A percentile compares a stretch with the other conserved stretches of the same genome.
Evolutionary conservation across 1,284 basidiomycete species (phyloP).

Genomic region (Pyrrhoderma noxium): DNA sequence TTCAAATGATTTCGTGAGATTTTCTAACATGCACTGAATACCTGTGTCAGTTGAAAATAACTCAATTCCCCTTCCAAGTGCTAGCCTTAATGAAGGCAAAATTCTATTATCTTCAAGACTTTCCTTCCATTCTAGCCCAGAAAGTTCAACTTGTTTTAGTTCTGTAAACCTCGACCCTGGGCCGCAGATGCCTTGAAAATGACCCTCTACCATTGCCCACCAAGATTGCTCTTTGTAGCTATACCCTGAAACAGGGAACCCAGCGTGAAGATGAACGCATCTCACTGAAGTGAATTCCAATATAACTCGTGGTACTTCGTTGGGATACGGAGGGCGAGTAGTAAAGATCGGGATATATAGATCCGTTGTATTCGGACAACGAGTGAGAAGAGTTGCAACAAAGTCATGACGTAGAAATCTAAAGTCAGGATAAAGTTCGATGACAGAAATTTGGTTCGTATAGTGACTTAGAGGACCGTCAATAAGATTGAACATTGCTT

Average conservation of each 20-base stretch:
- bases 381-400: background rate
- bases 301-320: background rate
- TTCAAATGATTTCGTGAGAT: background rate
- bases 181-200: conserved; percentile 6
- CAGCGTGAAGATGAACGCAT: conserved; percentile 6
- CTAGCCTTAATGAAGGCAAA: background rate
- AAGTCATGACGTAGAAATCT: conserved; percentile 12
- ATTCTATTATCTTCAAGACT: background rate
- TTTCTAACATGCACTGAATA: background rate
- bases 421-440: conserved; percentile 1
- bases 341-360: conserved; percentile 9
- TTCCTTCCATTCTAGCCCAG: conserved; percentile 4
- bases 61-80: background rate
- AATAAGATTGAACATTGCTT: conserved; percentile 7
- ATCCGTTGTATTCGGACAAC: conserved; percentile 1
- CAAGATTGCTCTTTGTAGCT: background rate
- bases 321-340: background rate
- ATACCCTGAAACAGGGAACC: background rate
- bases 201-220: conserved; percentile 3
- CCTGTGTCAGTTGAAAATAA: background rate
- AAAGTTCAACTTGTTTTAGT: conserved; percentile 1
- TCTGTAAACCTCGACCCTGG: background rate
- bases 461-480: conserved; percentile 1
- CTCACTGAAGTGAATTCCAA: background rate
- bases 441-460: background rate